Evolutionary conservation across 768 basidiomycete species (phyloP).

Genomic region (Lactifluus echinatus): DNA sequence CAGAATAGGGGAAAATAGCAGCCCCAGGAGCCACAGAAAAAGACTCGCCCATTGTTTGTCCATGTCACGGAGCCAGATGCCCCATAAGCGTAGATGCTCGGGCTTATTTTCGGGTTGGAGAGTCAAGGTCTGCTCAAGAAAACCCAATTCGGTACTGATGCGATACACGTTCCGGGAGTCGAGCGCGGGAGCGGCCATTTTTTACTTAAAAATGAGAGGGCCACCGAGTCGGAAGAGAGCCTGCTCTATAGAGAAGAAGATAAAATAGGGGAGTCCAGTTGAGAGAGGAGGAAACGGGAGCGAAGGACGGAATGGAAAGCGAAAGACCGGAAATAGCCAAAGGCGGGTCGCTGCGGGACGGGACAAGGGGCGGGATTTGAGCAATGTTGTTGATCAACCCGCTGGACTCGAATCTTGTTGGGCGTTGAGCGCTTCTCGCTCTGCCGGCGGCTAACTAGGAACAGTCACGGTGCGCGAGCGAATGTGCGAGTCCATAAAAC

Average conservation of each 20-base stretch:
- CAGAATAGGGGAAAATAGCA: neutral
- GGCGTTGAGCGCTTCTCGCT: slow-evolving; percentile 16
- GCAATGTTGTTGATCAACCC: slow-evolving; percentile 16
- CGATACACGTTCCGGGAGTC: slow-evolving; percentile 15
- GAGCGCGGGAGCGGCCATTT: slow-evolving; percentile 11
- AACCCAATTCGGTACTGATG: slow-evolving; percentile 12
- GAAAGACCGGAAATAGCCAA: slow-evolving; percentile 1
- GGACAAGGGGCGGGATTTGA: slow-evolving; percentile 9
- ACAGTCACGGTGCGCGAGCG: neutral
- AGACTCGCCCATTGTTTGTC: slow-evolving; percentile 16
- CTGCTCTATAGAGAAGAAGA: slow-evolving; percentile 9
- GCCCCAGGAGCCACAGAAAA: neutral
- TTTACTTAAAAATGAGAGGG: neutral
- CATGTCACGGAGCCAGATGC: slow-evolving; percentile 11
- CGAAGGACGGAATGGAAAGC: slow-evolving; percentile 1
- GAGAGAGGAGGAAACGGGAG: slow-evolving; percentile 1
- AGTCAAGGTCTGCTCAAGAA: slow-evolving; percentile 5
- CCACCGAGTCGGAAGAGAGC: slow-evolving; percentile 4
- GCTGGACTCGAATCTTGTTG: slow-evolving; percentile 19
- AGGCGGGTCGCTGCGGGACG: neutral
- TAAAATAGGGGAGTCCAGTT: slow-evolving; percentile 8
- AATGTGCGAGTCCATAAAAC: slow-evolving; percentile 4
- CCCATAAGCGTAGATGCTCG: slow-evolving; percentile 13
- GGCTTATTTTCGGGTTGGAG: slow-evolving; percentile 12
- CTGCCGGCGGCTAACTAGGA: slow-evolving; percentile 14